Evolutionary conservation across 106 monocot species (phyloP).

Genomic region (Dendrobium catenatum): DNA sequence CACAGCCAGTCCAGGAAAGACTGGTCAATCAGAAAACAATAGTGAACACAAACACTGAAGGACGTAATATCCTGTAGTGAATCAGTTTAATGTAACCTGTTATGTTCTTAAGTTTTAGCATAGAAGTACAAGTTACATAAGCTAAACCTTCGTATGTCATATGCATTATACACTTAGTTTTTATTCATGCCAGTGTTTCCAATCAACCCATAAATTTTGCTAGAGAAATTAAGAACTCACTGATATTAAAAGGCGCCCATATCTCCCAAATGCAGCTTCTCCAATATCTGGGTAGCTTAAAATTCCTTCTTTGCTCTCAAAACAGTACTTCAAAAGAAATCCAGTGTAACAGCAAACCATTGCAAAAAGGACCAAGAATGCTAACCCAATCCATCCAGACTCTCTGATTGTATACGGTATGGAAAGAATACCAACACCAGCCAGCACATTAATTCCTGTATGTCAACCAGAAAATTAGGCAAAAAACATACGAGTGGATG

Average conservation of each 20-base stretch:
- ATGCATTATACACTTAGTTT: neutral
- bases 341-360: constrained; percentile 86
- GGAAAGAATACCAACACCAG: constrained; percentile 86
- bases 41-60: neutral
- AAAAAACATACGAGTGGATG: neutral
- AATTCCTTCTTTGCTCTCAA: constrained; percentile 92
- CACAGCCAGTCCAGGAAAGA: too few relatives aligned
- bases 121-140: neutral
- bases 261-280: constrained; percentile 93
- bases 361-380: constrained; percentile 60
- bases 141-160: neutral
- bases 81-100: neutral
- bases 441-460: constrained; percentile 85
- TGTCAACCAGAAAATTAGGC: constrained; percentile 5
- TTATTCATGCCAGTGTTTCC: neutral
- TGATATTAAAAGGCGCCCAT: constrained; percentile 75
- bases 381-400: constrained; percentile 85
- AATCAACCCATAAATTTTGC: neutral
- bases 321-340: constrained; percentile 76
- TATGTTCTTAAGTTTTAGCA: neutral
- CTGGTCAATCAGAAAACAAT: neutral
- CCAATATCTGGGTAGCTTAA: constrained; percentile 87
- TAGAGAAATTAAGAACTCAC: constrained; percentile 39
- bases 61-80: neutral
- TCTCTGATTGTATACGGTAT: constrained; percentile 80